Evolutionary conservation across 306 rosid species (phyloP).

Genomic region (Rubus idaeus): DNA sequence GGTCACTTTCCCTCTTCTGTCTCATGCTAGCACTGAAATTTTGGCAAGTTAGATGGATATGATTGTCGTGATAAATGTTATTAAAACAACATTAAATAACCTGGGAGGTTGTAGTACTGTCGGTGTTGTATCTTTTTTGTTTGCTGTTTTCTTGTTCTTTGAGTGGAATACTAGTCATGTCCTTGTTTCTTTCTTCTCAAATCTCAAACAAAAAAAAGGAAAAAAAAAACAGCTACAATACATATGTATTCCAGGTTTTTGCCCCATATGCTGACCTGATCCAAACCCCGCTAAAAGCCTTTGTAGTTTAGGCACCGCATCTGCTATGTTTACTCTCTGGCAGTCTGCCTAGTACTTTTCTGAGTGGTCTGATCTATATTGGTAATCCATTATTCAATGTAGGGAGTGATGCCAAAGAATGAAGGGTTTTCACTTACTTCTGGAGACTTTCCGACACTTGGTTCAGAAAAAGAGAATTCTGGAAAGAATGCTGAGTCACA

Average conservation of each 20-base stretch:
- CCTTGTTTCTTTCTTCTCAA: neutral
- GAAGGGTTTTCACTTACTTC: constrained; percentile 79
- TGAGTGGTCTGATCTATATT: constrained; percentile 22
- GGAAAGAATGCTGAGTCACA: constrained; percentile 54
- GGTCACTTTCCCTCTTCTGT: too few species aligned
- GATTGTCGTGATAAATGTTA: too few species aligned
- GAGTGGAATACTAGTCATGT: neutral
- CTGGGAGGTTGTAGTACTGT: too few species aligned
- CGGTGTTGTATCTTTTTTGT: too few species aligned
- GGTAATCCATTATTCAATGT: constrained; percentile 13
- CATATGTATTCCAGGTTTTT: neutral
- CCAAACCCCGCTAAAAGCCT: neutral
- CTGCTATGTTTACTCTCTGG: constrained; percentile 11
- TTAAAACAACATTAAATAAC: too few species aligned
- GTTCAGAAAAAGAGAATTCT: constrained; percentile 77
- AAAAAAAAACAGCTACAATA: too few species aligned
- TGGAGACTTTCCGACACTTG: constrained; percentile 97
- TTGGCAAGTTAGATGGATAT: too few species aligned
- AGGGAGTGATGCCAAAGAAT: constrained; percentile 66
- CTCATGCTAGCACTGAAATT: too few species aligned
- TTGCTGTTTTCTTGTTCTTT: too few species aligned
- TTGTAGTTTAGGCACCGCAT: constrained; percentile 2
- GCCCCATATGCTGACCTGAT: neutral
- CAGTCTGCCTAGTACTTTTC: constrained; percentile 1
- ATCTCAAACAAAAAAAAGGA: neutral